A percentile compares a stretch with the other conserved stretches of the same genome.
Conservation (phyloP, 2,329 filamentous ascomycete genomes). For the Xylaria digitata region DNA sequence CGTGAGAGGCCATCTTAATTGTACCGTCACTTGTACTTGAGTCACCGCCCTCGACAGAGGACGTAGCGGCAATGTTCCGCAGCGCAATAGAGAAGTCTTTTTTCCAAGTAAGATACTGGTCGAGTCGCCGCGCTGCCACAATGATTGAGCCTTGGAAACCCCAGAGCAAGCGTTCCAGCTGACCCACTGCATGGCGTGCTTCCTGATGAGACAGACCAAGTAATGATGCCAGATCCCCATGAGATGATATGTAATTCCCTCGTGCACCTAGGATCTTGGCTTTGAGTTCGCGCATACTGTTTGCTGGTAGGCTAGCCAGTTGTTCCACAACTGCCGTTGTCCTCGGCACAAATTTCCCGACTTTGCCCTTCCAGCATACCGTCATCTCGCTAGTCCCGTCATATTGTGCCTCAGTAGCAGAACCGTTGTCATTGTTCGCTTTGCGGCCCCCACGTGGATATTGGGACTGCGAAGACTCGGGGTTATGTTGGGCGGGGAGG, state of each 20-base stretch:
- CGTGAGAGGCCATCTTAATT: constrained; percentile 10
- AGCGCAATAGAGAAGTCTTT: constrained; percentile 34
- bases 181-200: constrained; percentile 43
- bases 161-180: constrained; percentile 45
- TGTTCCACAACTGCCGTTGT: constrained; percentile 1
- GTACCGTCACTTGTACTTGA: background rate
- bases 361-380: background rate
- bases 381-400: background rate
- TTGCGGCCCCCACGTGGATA: background rate
- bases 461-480: constrained; percentile 1
- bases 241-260: constrained; percentile 34
- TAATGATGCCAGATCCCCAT: constrained; percentile 36
- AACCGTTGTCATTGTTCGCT: background rate
- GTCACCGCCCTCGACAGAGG: background rate
- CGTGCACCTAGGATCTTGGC: constrained; percentile 39
- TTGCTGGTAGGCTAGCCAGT: constrained; percentile 8
- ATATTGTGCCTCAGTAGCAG: constrained; percentile 7
- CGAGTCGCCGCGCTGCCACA: constrained; percentile 39
- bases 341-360: constrained; percentile 29
- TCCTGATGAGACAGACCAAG: constrained; percentile 43
- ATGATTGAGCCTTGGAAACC: constrained; percentile 5
- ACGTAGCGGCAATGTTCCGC: background rate
- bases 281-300: constrained; percentile 34
- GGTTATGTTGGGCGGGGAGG: background rate
- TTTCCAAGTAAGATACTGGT: constrained; percentile 48